phyloP scores from a whole-genome alignment of 345 rosid genomes.

The Salix koriyanagi region DNA sequence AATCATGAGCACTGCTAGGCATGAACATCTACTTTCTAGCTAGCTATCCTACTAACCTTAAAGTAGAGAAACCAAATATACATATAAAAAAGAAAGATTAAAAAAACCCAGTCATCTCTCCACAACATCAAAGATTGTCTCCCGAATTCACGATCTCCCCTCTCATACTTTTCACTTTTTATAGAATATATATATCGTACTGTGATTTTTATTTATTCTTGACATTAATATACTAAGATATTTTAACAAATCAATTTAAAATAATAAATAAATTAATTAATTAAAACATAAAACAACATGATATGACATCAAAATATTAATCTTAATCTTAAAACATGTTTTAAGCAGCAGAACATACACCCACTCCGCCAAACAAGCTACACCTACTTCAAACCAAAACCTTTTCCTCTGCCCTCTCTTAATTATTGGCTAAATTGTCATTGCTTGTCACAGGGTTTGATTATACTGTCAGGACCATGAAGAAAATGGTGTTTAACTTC shows the following conservation, averaged over 20 bases:
- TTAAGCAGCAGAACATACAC: too few species aligned
- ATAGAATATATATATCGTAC: too few species aligned
- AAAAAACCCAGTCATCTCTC: slow-evolving; percentile 15
- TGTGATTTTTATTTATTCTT: too few species aligned
- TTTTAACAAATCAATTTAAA: too few species aligned
- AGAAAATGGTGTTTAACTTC: too few species aligned
- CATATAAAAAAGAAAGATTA: neutral
- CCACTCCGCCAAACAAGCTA: slow-evolving; percentile 1
- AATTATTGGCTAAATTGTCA: neutral
- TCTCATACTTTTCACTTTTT: slow-evolving; percentile 9
- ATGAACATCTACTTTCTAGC: slow-evolving; percentile 20
- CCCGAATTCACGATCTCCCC: slow-evolving; percentile 33
- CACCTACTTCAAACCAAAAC: slow-evolving; percentile 1
- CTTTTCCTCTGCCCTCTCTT: neutral
- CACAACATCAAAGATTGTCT: slow-evolving; percentile 47
- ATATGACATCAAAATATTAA: too few species aligned
- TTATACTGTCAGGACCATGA: too few species aligned
- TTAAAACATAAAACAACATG: too few species aligned
- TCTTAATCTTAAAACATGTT: too few species aligned
- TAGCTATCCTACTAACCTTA: slow-evolving; percentile 25
- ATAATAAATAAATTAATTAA: too few species aligned
- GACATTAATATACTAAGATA: too few species aligned
- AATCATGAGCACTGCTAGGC: slow-evolving; percentile 29
- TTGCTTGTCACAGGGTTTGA: neutral
- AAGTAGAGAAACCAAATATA: slow-evolving; percentile 13